Evolutionary conservation across 2,329 filamentous ascomycete genomes (phyloP), one percentile per base, ranked within the genome.

Genomic region (Trichoderma sp.): DNA sequence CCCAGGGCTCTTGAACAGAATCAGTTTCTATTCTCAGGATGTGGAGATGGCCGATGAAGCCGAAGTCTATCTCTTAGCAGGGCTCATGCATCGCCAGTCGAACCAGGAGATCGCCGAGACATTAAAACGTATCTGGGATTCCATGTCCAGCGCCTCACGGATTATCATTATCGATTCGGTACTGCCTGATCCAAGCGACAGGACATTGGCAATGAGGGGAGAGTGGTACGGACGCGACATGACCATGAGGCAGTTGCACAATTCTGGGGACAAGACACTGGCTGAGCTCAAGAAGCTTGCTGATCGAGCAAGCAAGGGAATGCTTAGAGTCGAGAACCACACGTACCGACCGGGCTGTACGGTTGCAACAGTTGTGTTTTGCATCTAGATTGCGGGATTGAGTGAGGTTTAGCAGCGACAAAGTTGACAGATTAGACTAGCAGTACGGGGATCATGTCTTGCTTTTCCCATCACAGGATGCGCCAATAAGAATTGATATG

Each of bases 1-100:
- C 12, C 25, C 37, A 7, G 35, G 2, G 2, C 61, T 56, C 34
- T 39, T 52, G 58, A 4, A n/a, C 1, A 27, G 19, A 37, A 27
- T 61, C 9, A 15, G 37, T 5, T 61, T 61, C 8, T n/a, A 13
- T 8, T 25, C 58, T 13, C 13, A 8, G 5, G 9, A 52, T 10
- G n/a, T 25, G n/a, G n/a, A 9, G 3, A 4, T 34, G 4, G 13
- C 25, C 13, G 25, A 3, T 17, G 8, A 3, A 6, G 60, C 48
- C 13, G 5, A 3, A 1, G n/a, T 39, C 9, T 56, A 64, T 29
- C 17, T 39, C 9, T 6, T 64, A 10, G 79, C 80, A 27, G 75
- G 77, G 70, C 82, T 84, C 39, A 71, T 85, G 7, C 83, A 84
- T 68, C 80, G 84, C 72, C 84, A 81, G 81, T 76, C 81, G 0